Base-by-base conservation (phyloP, 2,329 filamentous ascomycete species). In the Hypoxylon rubiginosum region DNA sequence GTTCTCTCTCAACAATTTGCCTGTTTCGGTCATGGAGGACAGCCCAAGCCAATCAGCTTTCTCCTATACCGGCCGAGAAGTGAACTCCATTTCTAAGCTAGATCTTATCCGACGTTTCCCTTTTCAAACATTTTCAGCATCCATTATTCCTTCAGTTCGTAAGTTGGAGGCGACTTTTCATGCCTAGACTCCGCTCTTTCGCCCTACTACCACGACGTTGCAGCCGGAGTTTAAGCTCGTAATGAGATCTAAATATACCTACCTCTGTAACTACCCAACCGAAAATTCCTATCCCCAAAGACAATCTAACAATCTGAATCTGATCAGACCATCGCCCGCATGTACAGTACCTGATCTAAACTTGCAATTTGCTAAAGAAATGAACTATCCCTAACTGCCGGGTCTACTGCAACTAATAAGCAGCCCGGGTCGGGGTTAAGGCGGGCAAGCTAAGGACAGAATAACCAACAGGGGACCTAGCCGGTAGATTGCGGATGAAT, bases 401-500 rank as follows among this genome's bases (percentile, higher is more conserved):
- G 59, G 34, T 51, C 59, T 62, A 69, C 56, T 58, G 52, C 53
- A 61, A 53, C 43, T 54, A 39, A n/a, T 3, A 3, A 50, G 7
- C 8, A 32, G 24, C 1, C 13, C 26, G 24, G 46, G 28, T n/a
- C n/a, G n/a, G n/a, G n/a, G 10, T 50, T 30, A 41, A 51, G 30
- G 17, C 45, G 41, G 55, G 6, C 32, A 61, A 61, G 55, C 36
- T 65, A 58, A 32, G 32, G 41, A 41, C 45, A 49, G 28, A 32
- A 65, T 19, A 41, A 62, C 30, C 45, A 49, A 26, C 17, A 19
- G 17, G 52, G 57, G 45, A 46, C 26, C 48, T 28, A 30, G 17
- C 49, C 64, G 67, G 64, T 50, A 70, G 61, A 67, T 70, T 67
- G 39, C 67, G 67, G 64, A 43, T 70, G 67, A 70, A 70, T 65